A percentile compares a stretch with the other conserved stretches of the same genome.
Evolutionary conservation across 2,329 filamentous ascomycete genomes (phyloP).

Genomic region (Curvularia sp.): DNA sequence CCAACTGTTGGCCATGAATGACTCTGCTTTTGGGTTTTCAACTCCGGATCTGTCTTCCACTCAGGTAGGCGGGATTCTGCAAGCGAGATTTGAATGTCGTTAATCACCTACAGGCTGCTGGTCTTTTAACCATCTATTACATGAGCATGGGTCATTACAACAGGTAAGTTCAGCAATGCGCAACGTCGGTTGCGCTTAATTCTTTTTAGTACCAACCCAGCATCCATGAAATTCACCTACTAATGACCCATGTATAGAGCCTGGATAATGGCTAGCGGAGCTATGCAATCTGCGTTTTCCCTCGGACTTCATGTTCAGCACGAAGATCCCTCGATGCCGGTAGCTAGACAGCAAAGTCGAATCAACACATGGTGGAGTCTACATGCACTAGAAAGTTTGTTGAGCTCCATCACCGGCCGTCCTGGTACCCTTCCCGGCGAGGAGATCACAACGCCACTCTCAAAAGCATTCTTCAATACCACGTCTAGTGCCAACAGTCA

Average conservation of each 20-base stretch:
- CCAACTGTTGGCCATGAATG: slow-evolving; percentile 21
- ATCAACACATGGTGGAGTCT: slow-evolving; percentile 49
- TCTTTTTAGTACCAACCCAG: not conserved
- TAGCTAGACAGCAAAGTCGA: slow-evolving; percentile 36
- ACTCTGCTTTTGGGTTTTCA: slow-evolving; percentile 34
- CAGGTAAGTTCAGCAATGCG: slow-evolving; percentile 6
- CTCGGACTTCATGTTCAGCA: slow-evolving; percentile 47
- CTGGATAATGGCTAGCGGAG: slow-evolving; percentile 42
- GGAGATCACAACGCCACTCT: slow-evolving; percentile 36
- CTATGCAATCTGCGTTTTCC: slow-evolving; percentile 41
- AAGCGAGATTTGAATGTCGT: slow-evolving; percentile 1
- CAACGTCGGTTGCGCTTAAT: not conserved
- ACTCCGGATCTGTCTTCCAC: slow-evolving; percentile 24
- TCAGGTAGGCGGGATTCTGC: slow-evolving; percentile 20
- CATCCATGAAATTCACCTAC: not conserved
- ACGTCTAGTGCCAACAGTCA: not conserved
- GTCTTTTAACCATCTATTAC: slow-evolving; percentile 48
- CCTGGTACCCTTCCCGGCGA: slow-evolving; percentile 41
- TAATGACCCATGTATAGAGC: slow-evolving; percentile 28
- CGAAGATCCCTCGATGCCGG: slow-evolving; percentile 21
- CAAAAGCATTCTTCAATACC: slow-evolving; percentile 9
- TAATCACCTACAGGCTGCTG: slow-evolving; percentile 21
- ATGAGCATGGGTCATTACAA: slow-evolving; percentile 46
- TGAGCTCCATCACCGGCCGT: slow-evolving; percentile 46
- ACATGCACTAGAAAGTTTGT: slow-evolving; percentile 41